Evolutionary conservation across 805 yeast genomes (phyloP).

Genomic region (Kregervanrija delftensis): DNA sequence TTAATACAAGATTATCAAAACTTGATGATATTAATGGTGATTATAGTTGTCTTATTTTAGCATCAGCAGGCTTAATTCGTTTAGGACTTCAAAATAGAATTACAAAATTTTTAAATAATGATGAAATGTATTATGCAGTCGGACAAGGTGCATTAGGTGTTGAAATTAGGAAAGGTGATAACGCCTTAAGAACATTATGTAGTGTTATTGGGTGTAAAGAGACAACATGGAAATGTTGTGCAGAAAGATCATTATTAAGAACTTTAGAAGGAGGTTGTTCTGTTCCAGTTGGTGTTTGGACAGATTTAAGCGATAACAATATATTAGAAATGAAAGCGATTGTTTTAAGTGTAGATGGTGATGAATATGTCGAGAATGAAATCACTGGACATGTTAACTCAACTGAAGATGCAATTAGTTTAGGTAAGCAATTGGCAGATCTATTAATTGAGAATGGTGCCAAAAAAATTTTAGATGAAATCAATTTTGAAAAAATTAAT

Average conservation of each 20-base stretch:
- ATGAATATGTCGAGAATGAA: conserved; percentile 54
- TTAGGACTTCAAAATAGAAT: conserved; percentile 69
- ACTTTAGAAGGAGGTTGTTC: conserved; percentile 96
- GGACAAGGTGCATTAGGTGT: conserved; percentile 99
- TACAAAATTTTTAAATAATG: conserved; percentile 59
- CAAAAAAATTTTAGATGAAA: conserved; percentile 69
- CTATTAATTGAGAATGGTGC: conserved; percentile 72
- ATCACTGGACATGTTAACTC: conserved; percentile 30
- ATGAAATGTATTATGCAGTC: conserved; percentile 89
- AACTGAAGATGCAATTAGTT: conserved; percentile 54
- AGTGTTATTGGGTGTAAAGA: conserved; percentile 56
- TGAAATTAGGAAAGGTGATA: conserved; percentile 74
- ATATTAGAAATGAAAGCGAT: conserved; percentile 54
- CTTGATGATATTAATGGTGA: conserved; percentile 64
- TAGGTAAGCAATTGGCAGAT: conserved; percentile 68
- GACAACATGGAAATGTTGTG: conserved; percentile 69
- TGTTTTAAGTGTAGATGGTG: conserved; percentile 83
- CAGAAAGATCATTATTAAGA: conserved; percentile 84
- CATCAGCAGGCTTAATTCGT: conserved; percentile 86
- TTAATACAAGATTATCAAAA: conserved; percentile 73
- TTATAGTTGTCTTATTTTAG: conserved; percentile 66
- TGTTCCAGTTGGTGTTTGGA: conserved; percentile 89
- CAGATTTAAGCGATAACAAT: conserved; percentile 36
- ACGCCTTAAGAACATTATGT: conserved; percentile 50
- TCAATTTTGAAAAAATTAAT: conserved; percentile 63